Base-by-base conservation (phyloP, 768 basidiomycete genomes). In the Lactarius indigo region DNA sequence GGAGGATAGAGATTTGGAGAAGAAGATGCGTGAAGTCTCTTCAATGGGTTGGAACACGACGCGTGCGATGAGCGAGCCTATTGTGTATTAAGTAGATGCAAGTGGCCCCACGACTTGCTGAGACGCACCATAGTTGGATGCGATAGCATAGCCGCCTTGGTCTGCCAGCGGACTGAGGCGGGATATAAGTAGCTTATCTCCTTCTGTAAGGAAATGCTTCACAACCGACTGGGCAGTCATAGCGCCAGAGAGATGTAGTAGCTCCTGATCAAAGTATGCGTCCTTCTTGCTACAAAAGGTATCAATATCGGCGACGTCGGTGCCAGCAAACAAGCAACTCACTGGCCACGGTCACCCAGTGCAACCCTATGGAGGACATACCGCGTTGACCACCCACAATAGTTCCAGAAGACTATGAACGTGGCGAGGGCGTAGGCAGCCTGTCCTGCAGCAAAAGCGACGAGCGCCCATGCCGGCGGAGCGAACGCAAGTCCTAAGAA, bases 31-130 rank as follows among this genome's bases (percentile, higher is more conserved):
- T 1, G 90, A 84, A 1, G 92, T 90, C 77, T 99, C 97, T 76
- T 99, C 97, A 30, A 98, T 85, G 0, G 97, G 97, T 71, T 98
- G 96, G 74, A 98, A 96, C 30, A 96, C 73, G 65, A 98, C 90
- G 20, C 97, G 88, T 6, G 95, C 96, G 30, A 97, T 79, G 17
- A 98, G 83, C 3, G 96, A 97, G 59, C 96, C 96, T 96, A 71
- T 4, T 12, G 5, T 33, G 26, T 33, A 33, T 13, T 64, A 15
- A 59, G 30, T 50, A 44, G 17, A 20, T 4, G 30, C 59, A 30
- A 57, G 15, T 5, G 23, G 37, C 28, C 12, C 23, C 54, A 35
- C 18, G 61, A 7, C 41, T 44, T 1, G 23, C 23, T 20, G 23
- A 18, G 23, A 44, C 84, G 58, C 61, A 92, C 96, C 97, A 74